Percentiles rank a stretch among this genome's conserved stretches.
Conservation (phyloP, 306 rosid species). For the Pyrus communis region DNA sequence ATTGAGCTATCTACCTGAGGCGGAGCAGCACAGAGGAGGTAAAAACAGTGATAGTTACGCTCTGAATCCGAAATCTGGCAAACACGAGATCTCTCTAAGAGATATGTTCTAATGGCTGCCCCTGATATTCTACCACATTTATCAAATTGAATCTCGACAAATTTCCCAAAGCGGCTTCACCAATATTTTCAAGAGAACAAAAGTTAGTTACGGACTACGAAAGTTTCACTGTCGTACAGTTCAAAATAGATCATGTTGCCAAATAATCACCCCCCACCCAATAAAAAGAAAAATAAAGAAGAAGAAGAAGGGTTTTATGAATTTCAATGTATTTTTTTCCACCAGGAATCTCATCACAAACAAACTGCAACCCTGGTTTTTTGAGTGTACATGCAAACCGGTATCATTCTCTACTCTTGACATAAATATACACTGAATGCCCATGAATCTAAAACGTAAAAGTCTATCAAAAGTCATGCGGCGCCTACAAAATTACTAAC, state of each 20-base stretch:
- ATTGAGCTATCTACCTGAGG: constrained; percentile 46
- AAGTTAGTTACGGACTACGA: constrained; percentile 15
- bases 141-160: constrained; percentile 87
- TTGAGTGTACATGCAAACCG: background rate
- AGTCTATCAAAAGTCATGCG: background rate
- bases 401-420: background rate
- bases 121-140: constrained; percentile 75
- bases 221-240: constrained; percentile 5
- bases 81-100: constrained; percentile 88
- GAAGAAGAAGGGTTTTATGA: too few species aligned
- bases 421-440: background rate
- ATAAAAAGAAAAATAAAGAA: too few species aligned
- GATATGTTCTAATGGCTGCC: constrained; percentile 92
- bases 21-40: constrained; percentile 86
- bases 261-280: background rate
- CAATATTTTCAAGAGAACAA: constrained; percentile 28
- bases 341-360: background rate
- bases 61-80: constrained; percentile 91
- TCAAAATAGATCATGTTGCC: constrained; percentile 11
- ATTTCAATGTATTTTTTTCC: background rate
- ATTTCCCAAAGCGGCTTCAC: constrained; percentile 90
- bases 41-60: constrained; percentile 89
- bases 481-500: background rate
- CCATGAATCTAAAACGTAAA: background rate
- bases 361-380: background rate